Percentiles rank a stretch among this genome's conserved stretches.
Evolutionary conservation across 371 early-diverging fungal species (phyloP).

Genomic region (Parasitella parasitica): DNA sequence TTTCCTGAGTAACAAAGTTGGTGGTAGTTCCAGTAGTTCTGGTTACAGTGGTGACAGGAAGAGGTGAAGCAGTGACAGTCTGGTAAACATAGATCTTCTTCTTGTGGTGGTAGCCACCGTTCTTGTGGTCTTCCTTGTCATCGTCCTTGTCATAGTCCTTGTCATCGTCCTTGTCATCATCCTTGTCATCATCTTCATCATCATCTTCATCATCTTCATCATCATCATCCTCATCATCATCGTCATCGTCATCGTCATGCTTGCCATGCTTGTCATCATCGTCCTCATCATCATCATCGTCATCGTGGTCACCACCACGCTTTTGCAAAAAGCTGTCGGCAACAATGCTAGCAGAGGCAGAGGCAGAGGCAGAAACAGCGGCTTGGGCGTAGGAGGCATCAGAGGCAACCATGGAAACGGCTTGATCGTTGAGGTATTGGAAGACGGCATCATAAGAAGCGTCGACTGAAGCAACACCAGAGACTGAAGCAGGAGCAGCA

Average conservation of each 20-base stretch:
- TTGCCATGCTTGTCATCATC: slow-evolving; percentile 4
- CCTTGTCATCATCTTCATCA: slow-evolving; percentile 3
- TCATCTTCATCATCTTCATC: slow-evolving; percentile 2
- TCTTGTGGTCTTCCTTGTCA: not conserved
- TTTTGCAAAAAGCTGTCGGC: not conserved
- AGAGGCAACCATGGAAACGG: slow-evolving; percentile 29
- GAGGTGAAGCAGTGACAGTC: not conserved
- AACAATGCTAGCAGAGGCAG: not conserved
- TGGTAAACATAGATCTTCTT: slow-evolving; percentile 10
- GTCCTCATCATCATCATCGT: not conserved
- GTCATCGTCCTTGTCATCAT: not conserved
- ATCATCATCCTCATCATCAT: not conserved
- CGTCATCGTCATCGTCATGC: slow-evolving; percentile 3
- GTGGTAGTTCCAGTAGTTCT: not conserved
- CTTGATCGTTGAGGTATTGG: not conserved
- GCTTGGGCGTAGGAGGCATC: slow-evolving; percentile 20
- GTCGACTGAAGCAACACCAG: not conserved
- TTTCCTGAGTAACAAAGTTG: not conserved
- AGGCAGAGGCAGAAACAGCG: not conserved
- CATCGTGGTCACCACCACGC: not conserved
- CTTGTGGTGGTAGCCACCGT: not conserved
- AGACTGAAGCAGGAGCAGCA: slow-evolving; percentile 19
- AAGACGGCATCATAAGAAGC: slow-evolving; percentile 9
- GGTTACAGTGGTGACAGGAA: not conserved
- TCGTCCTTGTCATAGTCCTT: not conserved